Base-by-base conservation (phyloP, 495 filamentous ascomycete species). In the Penicillium desertorum region DNA sequence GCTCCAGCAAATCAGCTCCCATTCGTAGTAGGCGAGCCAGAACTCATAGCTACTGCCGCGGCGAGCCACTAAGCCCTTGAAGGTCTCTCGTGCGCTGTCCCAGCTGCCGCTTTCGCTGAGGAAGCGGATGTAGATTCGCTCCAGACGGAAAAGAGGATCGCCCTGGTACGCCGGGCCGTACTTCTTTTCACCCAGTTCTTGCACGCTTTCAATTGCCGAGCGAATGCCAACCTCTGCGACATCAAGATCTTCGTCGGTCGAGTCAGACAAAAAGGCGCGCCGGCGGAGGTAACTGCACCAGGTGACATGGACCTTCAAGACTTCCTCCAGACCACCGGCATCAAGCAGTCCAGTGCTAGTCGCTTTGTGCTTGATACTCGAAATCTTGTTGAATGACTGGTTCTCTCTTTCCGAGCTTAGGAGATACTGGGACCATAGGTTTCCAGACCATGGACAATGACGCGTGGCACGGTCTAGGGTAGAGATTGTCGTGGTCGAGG, bases 231-330 rank as follows among this genome's bases (percentile, higher is more conserved):
- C 88, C 62, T 97, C 92, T 11, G 94, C 92, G 20, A 93, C 83
- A 62, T 96, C 91, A n/a, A 88, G 78, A 50, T 93, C 89, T 61
- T 96, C 92, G 58, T 96, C 92, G n/a, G 81, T 84, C 4, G 89
- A 84, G 52, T 85, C 83, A 2, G 83, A 82, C 59, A 85, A 76
- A 72, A 95, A 92, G 5, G 93, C 93, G 16, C 83, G 78, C 29
- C 93, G 86, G 54, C 91, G 89, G 8, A 98, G 80, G 59, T 91
- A 97, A 45, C 90, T 90, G 63, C 92, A 96, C 94, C 94, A 98
- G 0, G 91, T 86, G 34, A 87, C 86, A 58, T 94, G 91, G 57
- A 97, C 88, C 62, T 94, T 91, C 39, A 97, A 73, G 3, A 96
- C 84, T 59, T 92, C 88, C 44, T 89, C 84, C 82, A 96, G 85